Base-by-base conservation (phyloP, 768 basidiomycete species). In the Nidula microcarpa region DNA sequence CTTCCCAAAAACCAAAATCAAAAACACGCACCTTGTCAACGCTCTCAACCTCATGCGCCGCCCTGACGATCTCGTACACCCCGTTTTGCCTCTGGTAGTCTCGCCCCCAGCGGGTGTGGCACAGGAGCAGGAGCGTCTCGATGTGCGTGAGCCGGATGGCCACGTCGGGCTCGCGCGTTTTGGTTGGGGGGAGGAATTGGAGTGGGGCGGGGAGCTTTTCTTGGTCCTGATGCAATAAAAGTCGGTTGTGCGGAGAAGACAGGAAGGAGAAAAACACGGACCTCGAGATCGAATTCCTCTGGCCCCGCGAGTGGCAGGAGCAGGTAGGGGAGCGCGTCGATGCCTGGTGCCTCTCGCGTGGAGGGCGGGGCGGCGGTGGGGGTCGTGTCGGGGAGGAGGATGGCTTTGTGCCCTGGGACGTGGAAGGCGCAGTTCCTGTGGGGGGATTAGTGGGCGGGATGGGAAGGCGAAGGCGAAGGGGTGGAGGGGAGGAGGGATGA, bases 221-320 rank as follows among this genome's bases (percentile, higher is more conserved):
- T 74, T 93, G 89, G 41, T 92, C 91, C 89, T 96, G 33, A 18
- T 43, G 32, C 47, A 43, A 13, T 43, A 34, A 33, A 54, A 18
- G 46, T 32, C 23, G 9, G 41, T 46, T 49, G 14, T 34, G 37
- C 33, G 34, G 30, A 2, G n/a, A 9, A 35, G 39, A 30, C 1
- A 41, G 18, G 35, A 7, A 16, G 43, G 33, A 51, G 23, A 30
- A 16, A 16, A 17, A 45, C 18, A 51, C 75, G 50, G 59, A 91
- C 92, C 56, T 98, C 95, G 1, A 96, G 76, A 53, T 97, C 94
- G 55, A 91, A 86, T 68, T 98, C 97, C 68, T 98, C 97, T 1
- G 94, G 89, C 5, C 96, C 95, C 41, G 96, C 94, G 2, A 99
- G 75, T 0, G 97, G 96, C 0, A 95, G 80, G 3, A 99, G 77